phyloP scores from a whole-genome alignment of 805 yeast genomes.

The Kodamaea kaohsiungensis region DNA sequence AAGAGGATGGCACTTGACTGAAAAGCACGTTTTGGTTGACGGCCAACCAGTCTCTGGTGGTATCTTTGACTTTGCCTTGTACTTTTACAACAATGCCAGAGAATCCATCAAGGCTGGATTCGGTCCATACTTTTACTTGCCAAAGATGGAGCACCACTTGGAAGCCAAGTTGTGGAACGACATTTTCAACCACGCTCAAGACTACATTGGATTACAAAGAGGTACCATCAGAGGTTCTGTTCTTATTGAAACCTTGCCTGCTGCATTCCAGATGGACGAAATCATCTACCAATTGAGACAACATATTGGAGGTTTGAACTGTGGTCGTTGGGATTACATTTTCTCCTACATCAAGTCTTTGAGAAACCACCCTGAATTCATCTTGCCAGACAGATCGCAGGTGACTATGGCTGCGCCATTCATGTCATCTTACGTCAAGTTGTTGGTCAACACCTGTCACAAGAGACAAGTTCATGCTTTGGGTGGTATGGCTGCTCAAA shows the following conservation, averaged over 20 bases:
- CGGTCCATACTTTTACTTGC: conserved; percentile 81
- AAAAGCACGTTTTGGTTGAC: conserved; percentile 68
- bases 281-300: conserved; percentile 74
- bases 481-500: conserved; percentile 92
- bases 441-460: conserved; percentile 73
- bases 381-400: conserved; percentile 76
- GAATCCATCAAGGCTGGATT: conserved; percentile 61
- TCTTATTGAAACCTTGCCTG: conserved; percentile 80
- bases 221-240: conserved; percentile 84
- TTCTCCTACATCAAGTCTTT: conserved; percentile 77
- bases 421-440: conserved; percentile 75
- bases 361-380: conserved; percentile 64
- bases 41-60: conserved; percentile 80
- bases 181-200: conserved; percentile 75
- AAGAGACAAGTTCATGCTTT: conserved; percentile 80
- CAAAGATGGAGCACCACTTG: conserved; percentile 83
- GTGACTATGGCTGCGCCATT: conserved; percentile 82
- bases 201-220: conserved; percentile 62
- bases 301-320: conserved; percentile 78
- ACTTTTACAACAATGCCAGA: conserved; percentile 73
- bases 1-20: conserved; percentile 86
- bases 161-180: conserved; percentile 87
- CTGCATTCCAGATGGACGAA: conserved; percentile 86
- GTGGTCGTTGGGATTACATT: conserved; percentile 91
- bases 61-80: conserved; percentile 75